Percentiles rank a stretch among this genome's conserved stretches.
Evolutionary conservation across 441 rosid species (phyloP).

Genomic region (Dalechampia spathulata): DNA sequence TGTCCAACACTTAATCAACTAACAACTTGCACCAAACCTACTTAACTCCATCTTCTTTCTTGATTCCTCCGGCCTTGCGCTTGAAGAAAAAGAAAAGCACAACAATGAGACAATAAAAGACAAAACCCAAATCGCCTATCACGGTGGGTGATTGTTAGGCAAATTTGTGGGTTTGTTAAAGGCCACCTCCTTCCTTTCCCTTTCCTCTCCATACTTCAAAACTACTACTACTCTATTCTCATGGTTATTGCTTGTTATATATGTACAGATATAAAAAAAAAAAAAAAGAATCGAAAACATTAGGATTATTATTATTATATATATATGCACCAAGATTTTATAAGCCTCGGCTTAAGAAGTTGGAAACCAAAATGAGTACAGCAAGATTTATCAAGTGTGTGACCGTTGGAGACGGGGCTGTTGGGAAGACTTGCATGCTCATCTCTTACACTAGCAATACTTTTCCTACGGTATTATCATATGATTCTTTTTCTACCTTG

Average conservation of each 20-base stretch:
- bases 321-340: background rate
- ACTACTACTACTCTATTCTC: constrained; percentile 11
- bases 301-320: too few species aligned
- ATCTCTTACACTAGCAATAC: too few species aligned
- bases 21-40: constrained; percentile 54
- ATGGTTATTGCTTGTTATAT: too few species aligned
- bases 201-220: constrained; percentile 12
- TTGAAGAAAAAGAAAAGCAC: constrained; percentile 39
- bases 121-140: constrained; percentile 34
- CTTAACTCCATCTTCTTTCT: constrained; percentile 23
- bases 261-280: too few species aligned
- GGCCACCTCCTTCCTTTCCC: constrained; percentile 11
- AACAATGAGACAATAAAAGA: too few species aligned
- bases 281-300: too few species aligned
- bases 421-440: constrained; percentile 55
- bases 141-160: constrained; percentile 10
- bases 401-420: constrained; percentile 58
- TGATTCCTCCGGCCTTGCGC: constrained; percentile 42
- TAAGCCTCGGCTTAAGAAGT: constrained; percentile 5
- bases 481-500: too few species aligned
- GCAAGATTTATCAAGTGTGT: constrained; percentile 82
- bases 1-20: constrained; percentile 47
- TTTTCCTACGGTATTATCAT: constrained; percentile 45
- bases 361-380: constrained; percentile 60
- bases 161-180: constrained; percentile 19